Evolutionary conservation across 2,329 filamentous ascomycete genomes (phyloP), one percentile per base, ranked within the genome.

Genomic region (Fonsecaea nubica): DNA sequence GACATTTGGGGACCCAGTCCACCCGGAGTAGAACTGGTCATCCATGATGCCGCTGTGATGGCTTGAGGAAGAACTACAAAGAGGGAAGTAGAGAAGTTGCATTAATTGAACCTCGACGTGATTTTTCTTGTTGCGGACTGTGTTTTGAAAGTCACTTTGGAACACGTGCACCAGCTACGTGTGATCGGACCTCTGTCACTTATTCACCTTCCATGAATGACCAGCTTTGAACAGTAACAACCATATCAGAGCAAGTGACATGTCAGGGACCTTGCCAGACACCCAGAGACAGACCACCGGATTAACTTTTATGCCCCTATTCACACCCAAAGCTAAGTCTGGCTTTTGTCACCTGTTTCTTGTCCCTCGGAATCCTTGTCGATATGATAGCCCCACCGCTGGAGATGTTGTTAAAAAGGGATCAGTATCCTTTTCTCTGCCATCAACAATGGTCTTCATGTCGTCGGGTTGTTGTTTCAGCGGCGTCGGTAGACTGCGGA

Each of bases 401-500:
- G 60, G 62, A 30, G 66, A 58, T 40, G 38, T 58, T 25, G 63
- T 53, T 30, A 65, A 59, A 58, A 65, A 68, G 21, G 60, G 52
- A 45, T 63, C 66, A 21, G 10, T 21, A 15, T 64, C 62, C 52
- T 70, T 70, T 40, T 68, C 68, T 35, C 55, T 66, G 9, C 45
- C 62, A 12, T 25, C 40, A 33, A 40, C 45, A 35, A 57, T 21
- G 8, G 54, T 21, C 45, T 48, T 66, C 21, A 36, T 42, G 25
- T 66, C 58, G n/a, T 35, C 38, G 32, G 38, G 18, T 18, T 63
- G 30, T 35, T 35, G 36, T 52, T 58, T 64, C 10, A 63, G 21
- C 9, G 42, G 33, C 33, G 56, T 8, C 40, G 68, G 56, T 10
- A 63, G 55, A 50, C 65, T 70, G 15, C 50, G 63, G 45, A 75